Conservation (phyloP, 1,139 yeast species). For the Groenewaldozyma sp. region DNA sequence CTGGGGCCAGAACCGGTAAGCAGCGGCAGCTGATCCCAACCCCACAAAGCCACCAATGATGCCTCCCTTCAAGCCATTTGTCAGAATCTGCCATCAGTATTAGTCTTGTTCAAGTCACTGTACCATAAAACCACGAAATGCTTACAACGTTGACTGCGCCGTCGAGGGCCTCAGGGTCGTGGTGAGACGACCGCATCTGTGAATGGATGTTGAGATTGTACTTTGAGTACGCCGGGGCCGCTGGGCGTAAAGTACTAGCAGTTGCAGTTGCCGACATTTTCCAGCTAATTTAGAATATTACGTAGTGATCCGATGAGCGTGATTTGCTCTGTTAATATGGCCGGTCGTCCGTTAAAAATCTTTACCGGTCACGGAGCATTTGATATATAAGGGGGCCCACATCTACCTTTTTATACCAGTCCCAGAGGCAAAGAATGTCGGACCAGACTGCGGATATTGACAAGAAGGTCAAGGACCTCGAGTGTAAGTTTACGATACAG, state of each 20-base stretch:
- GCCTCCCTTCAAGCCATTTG: conserved; percentile 21
- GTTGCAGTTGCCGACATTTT: no score
- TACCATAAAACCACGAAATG: neutral
- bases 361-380: no score
- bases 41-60: conserved; percentile 22
- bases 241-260: no score
- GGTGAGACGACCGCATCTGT: conserved; percentile 25
- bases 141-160: conserved; percentile 26
- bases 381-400: no score
- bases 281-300: no score
- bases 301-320: no score
- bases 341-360: no score
- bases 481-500: conserved; percentile 2
- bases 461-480: conserved; percentile 10
- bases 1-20: conserved; percentile 21
- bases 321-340: no score
- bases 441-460: conserved; percentile 2
- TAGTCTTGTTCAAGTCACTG: neutral
- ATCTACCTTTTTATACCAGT: no score
- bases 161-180: conserved; percentile 23
- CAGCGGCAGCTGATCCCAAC: conserved; percentile 17
- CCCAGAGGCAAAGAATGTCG: no score
- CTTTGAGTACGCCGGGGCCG: no score
- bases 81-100: conserved; percentile 16
- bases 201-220: neutral